Percentiles rank a stretch among this genome's conserved stretches.
phyloP scores from a whole-genome alignment of 2,329 filamentous ascomycete genomes.

The Fusarium burgessii region DNA sequence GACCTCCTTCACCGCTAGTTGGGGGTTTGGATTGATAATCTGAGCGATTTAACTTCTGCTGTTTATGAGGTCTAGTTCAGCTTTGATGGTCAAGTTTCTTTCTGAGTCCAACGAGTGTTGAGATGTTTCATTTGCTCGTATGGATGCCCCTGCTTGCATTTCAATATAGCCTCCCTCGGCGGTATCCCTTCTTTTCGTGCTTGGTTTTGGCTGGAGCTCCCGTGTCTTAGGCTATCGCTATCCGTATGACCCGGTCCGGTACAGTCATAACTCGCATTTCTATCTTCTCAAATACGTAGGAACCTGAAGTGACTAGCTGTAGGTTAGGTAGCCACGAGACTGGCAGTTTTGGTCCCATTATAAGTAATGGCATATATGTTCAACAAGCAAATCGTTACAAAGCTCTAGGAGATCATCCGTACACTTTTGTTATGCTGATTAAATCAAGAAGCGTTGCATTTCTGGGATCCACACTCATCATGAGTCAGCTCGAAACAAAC shows the following conservation, averaged over 20 bases:
- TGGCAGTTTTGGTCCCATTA: background rate
- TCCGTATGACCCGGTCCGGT: slow-evolving; percentile 2
- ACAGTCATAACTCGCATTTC: slow-evolving; percentile 1
- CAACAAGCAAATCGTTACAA: background rate
- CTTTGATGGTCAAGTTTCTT: background rate
- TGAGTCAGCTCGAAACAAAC: background rate
- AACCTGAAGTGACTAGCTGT: background rate
- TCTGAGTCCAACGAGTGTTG: background rate
- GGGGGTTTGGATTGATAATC: slow-evolving; percentile 13
- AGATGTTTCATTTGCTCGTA: background rate
- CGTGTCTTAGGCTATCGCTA: background rate
- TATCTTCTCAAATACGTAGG: slow-evolving; percentile 2
- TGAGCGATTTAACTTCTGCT: slow-evolving; percentile 25
- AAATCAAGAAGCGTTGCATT: background rate
- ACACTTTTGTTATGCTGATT: no score
- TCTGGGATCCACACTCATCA: background rate
- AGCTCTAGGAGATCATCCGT: background rate
- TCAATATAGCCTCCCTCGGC: slow-evolving; percentile 4
- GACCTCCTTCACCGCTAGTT: slow-evolving; percentile 45
- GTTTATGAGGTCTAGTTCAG: background rate
- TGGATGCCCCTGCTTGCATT: slow-evolving; percentile 4
- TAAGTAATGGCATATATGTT: background rate
- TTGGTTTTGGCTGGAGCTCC: background rate
- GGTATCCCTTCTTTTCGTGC: slow-evolving; percentile 5
- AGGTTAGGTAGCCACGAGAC: slow-evolving; percentile 7